Evolutionary conservation across 768 basidiomycete species (phyloP).

Genomic region (Leccinum ochraceum): DNA sequence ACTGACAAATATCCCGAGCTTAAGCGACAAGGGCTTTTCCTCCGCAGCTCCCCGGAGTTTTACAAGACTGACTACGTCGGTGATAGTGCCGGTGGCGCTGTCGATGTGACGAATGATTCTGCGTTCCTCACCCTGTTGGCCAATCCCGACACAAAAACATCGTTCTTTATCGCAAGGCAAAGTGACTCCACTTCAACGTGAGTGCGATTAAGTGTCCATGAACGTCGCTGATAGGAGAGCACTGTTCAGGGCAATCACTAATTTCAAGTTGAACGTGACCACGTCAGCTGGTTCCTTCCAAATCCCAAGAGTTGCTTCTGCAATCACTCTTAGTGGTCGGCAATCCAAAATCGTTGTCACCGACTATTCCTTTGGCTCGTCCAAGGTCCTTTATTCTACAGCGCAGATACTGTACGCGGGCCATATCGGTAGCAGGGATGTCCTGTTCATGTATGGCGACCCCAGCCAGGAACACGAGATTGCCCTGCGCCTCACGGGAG

Average conservation of each 20-base stretch:
- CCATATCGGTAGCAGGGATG: slow-evolving; percentile 57
- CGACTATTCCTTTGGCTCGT: slow-evolving; percentile 70
- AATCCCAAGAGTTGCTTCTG: slow-evolving; percentile 53
- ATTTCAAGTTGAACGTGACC: slow-evolving; percentile 62
- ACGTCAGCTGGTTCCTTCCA: slow-evolving; percentile 52
- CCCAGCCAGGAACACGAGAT: slow-evolving; percentile 56
- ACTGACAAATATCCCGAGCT: slow-evolving; percentile 74
- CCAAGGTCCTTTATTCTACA: slow-evolving; percentile 66
- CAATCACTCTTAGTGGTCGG: slow-evolving; percentile 64
- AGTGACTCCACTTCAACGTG: slow-evolving; percentile 66
- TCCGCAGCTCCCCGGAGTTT: slow-evolving; percentile 77
- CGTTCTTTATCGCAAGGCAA: slow-evolving; percentile 75
- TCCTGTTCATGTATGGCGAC: slow-evolving; percentile 65
- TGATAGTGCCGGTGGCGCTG: slow-evolving; percentile 53
- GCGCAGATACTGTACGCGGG: slow-evolving; percentile 72
- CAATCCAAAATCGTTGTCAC: slow-evolving; percentile 75
- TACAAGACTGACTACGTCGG: slow-evolving; percentile 78
- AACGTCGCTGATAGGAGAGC: not conserved
- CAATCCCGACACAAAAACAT: slow-evolving; percentile 66
- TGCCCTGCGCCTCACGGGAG: slow-evolving; percentile 49
- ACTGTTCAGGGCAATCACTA: slow-evolving; percentile 30
- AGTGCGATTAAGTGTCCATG: slow-evolving; percentile 22
- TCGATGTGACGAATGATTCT: slow-evolving; percentile 42
- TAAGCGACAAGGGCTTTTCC: slow-evolving; percentile 75
- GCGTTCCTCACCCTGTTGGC: slow-evolving; percentile 62